These are phyloP conservation scores for Cubamyces lactineus DNA, from an alignment of 768 basidiomycete species.

Conservation along the genomic window DNA sequence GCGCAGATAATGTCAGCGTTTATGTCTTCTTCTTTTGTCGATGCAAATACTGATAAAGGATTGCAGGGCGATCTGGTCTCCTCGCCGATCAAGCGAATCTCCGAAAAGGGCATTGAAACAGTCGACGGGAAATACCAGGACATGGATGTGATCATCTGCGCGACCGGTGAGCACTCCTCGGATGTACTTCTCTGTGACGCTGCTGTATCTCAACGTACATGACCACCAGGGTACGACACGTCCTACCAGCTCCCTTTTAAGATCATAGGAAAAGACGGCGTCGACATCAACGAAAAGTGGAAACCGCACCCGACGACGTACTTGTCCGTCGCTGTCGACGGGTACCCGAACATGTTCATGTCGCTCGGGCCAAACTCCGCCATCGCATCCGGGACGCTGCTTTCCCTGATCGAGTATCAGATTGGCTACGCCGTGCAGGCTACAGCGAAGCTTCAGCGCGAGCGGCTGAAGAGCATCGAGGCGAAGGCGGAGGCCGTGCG, in stretches of 20 bases:
- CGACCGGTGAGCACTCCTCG: constrained; percentile 48
- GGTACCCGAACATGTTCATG: constrained; percentile 73
- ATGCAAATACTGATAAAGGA: background rate
- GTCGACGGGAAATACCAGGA: constrained; percentile 56
- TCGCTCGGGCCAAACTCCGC: constrained; percentile 58
- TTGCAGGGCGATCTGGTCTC: constrained; percentile 56
- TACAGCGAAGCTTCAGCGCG: constrained; percentile 62
- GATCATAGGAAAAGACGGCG: constrained; percentile 56
- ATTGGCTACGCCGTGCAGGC: constrained; percentile 59
- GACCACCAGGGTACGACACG: constrained; percentile 52
- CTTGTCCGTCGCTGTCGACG: constrained; percentile 58
- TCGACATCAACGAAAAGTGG: constrained; percentile 55
- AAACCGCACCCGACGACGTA: constrained; percentile 60
- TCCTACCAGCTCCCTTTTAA: constrained; percentile 51
- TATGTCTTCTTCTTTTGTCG: background rate
- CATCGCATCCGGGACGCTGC: constrained; percentile 56
- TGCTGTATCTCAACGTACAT: too few species aligned
- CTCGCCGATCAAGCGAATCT: constrained; percentile 52
- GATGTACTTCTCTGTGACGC: too few species aligned
- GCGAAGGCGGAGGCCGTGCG: constrained; percentile 59
- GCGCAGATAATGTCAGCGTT: constrained; percentile 56
- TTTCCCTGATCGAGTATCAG: constrained; percentile 57
- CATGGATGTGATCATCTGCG: constrained; percentile 64
- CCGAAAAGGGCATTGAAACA: constrained; percentile 57
- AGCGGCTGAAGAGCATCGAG: constrained; percentile 64